These are phyloP conservation scores for Rhizopogon roseolus DNA, from an alignment of 768 basidiomycete genomes.

Conservation along the genomic window DNA sequence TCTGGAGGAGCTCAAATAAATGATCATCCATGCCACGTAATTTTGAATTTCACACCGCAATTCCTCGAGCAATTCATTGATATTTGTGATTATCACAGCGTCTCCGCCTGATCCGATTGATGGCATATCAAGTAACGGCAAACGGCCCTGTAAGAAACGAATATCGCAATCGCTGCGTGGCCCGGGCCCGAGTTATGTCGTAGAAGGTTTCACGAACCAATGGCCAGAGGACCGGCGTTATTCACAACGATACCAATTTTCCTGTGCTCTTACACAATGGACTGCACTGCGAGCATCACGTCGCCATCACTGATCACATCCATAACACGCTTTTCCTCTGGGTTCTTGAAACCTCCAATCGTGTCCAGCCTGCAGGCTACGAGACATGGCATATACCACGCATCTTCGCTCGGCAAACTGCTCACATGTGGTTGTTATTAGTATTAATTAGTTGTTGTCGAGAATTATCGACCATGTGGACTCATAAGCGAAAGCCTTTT, in stretches of 20 bases:
- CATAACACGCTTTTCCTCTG: constrained; percentile 44
- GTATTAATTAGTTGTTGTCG: background rate
- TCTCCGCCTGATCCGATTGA: constrained; percentile 51
- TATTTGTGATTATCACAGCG: constrained; percentile 16
- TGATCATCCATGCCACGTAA: constrained; percentile 3
- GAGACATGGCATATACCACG: constrained; percentile 73
- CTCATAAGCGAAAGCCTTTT: constrained; percentile 56
- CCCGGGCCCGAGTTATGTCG: background rate
- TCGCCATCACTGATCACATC: constrained; percentile 64
- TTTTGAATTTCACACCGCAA: constrained; percentile 8
- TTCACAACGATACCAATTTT: constrained; percentile 73
- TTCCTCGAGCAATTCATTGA: background rate
- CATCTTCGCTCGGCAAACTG: constrained; percentile 64
- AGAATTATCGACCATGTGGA: background rate
- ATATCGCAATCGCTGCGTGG: background rate
- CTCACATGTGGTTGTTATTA: constrained; percentile 43
- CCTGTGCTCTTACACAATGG: constrained; percentile 51
- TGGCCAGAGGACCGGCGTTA: constrained; percentile 53
- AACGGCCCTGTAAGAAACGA: constrained; percentile 30
- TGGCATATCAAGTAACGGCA: constrained; percentile 47
- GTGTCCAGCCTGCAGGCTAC: constrained; percentile 59
- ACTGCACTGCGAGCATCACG: constrained; percentile 43
- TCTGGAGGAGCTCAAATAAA: background rate
- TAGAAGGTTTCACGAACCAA: constrained; percentile 41
- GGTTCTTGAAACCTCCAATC: constrained; percentile 49